A percentile compares a stretch with the other conserved stretches of the same genome.
Conservation (phyloP, 2,329 filamentous ascomycete species). For the Nigrospora osmanthi region DNA sequence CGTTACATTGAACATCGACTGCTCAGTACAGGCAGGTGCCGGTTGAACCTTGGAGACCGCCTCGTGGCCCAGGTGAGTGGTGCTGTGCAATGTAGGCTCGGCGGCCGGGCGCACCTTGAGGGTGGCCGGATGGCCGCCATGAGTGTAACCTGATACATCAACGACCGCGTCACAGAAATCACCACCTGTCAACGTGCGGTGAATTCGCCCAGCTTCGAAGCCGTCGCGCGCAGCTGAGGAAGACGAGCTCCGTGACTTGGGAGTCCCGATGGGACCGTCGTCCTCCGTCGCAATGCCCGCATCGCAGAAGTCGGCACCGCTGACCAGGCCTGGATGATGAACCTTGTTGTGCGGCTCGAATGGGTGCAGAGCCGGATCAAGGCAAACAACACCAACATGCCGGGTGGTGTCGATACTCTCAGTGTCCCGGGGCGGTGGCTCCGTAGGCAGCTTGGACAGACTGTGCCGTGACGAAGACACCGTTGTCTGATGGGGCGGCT, state of each 20-base stretch:
- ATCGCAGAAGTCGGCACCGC: constrained; percentile 9
- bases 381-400: constrained; percentile 5
- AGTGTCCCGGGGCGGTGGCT: not conserved
- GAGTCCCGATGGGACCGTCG: constrained; percentile 9
- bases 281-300: constrained; percentile 7
- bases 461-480: too few species aligned
- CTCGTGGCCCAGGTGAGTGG: not conserved
- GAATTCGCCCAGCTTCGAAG: constrained; percentile 5
- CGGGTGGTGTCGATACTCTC: not conserved
- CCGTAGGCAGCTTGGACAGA: not conserved
- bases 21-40: too few species aligned
- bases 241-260: constrained; percentile 4
- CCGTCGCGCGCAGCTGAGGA: not conserved
- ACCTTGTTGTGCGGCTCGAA: constrained; percentile 5
- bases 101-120: constrained; percentile 12
- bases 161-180: constrained; percentile 8
- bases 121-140: constrained; percentile 6
- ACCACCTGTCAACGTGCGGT: constrained; percentile 7
- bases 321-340: constrained; percentile 8
- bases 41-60: constrained; percentile 1
- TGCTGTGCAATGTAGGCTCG: not conserved
- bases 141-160: constrained; percentile 9
- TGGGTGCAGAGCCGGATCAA: constrained; percentile 10
- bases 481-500: too few species aligned
- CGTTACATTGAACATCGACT: too few species aligned